phyloP scores from a whole-genome alignment of 2,329 filamentous ascomycete species.

The Pseudopithomyces maydicus region DNA sequence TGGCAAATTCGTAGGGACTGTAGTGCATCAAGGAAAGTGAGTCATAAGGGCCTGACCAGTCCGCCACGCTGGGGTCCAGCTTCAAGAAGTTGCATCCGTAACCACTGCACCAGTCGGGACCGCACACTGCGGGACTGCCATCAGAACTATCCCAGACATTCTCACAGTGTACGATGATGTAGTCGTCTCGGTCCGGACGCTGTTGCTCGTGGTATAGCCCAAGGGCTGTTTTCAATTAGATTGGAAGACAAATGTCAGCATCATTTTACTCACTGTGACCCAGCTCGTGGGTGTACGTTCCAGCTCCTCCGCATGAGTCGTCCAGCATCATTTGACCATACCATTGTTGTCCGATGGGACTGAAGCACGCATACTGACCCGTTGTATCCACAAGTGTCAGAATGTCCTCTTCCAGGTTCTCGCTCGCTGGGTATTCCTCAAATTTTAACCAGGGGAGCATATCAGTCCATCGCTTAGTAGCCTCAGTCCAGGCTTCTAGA shows the following conservation, averaged over 20 bases:
- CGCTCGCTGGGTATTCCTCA: neutral
- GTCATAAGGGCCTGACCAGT: slow-evolving; percentile 20
- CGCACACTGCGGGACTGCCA: slow-evolving; percentile 7
- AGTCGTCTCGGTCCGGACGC: slow-evolving; percentile 18
- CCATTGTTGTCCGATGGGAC: slow-evolving; percentile 11
- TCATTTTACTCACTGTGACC: slow-evolving; percentile 18
- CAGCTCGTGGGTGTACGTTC: slow-evolving; percentile 16
- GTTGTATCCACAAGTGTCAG: slow-evolving; percentile 9
- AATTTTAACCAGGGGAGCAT: slow-evolving; percentile 15
- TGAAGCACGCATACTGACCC: slow-evolving; percentile 8
- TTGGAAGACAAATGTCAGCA: neutral
- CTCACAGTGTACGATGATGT: slow-evolving; percentile 16
- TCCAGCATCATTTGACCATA: slow-evolving; percentile 13
- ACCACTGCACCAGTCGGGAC: slow-evolving; percentile 5
- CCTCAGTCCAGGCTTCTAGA: slow-evolving; percentile 12
- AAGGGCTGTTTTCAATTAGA: slow-evolving; percentile 10
- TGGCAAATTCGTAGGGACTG: slow-evolving; percentile 10
- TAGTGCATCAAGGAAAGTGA: slow-evolving; percentile 21
- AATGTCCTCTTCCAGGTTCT: slow-evolving; percentile 1
- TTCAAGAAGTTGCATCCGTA: slow-evolving; percentile 16
- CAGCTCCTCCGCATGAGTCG: slow-evolving; percentile 12
- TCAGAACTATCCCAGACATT: slow-evolving; percentile 5
- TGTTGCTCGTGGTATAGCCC: slow-evolving; percentile 20
- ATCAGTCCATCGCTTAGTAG: slow-evolving; percentile 18
- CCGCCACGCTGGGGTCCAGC: neutral